phyloP scores from a whole-genome alignment of 352 stramenopile species.

The Nothophytophthora sp. region DNA sequence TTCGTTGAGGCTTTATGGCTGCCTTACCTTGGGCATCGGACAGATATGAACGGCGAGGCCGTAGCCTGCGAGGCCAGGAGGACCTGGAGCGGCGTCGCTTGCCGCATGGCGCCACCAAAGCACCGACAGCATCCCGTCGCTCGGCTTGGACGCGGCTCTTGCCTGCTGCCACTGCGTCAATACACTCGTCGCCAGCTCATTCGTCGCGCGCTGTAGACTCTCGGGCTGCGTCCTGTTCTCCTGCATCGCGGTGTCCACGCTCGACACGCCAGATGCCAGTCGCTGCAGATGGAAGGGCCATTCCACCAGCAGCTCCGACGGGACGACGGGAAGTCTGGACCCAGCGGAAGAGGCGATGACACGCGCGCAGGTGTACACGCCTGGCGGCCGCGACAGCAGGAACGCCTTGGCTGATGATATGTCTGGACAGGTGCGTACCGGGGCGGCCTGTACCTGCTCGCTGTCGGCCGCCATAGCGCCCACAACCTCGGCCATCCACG shows the following conservation, averaged over 20 bases:
- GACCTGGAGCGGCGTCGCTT: neutral
- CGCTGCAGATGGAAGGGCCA: constrained; percentile 66
- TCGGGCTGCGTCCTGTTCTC: constrained; percentile 9
- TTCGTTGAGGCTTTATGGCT: no score
- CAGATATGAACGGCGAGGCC: constrained; percentile 54
- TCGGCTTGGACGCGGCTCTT: neutral
- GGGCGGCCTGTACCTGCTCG: neutral
- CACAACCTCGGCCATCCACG: constrained; percentile 13
- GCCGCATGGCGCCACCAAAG: constrained; percentile 46
- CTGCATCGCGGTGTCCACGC: neutral
- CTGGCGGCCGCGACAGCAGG: constrained; percentile 39
- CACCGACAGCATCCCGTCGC: constrained; percentile 64
- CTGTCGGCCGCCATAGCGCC: neutral
- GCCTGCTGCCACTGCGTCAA: constrained; percentile 6
- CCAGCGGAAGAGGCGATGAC: constrained; percentile 10
- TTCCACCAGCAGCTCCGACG: constrained; percentile 30
- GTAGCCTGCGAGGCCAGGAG: constrained; percentile 18
- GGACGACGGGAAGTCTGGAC: neutral
- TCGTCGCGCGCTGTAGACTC: constrained; percentile 13
- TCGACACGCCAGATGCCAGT: constrained; percentile 28
- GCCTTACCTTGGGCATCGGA: constrained; percentile 41
- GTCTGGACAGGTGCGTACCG: constrained; percentile 7
- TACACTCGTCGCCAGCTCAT: constrained; percentile 6
- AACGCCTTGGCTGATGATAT: constrained; percentile 49
- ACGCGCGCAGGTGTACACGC: constrained; percentile 71